Conservation (phyloP, 139 green algal genomes). For the Chlamydomonas sp. region DNA sequence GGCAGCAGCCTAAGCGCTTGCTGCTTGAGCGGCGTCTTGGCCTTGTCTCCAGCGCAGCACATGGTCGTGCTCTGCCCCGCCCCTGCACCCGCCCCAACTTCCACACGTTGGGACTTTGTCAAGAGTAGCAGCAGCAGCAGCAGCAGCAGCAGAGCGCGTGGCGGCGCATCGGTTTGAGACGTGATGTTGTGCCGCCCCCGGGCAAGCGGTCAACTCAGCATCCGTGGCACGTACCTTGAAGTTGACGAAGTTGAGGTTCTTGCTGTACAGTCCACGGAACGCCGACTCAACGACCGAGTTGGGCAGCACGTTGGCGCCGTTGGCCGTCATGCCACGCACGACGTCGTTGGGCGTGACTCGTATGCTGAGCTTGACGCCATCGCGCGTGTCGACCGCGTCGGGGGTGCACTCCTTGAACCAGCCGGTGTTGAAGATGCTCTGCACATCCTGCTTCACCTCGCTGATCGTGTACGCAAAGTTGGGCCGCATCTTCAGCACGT, state of each 20-base stretch:
- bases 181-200: no score
- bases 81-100: no score
- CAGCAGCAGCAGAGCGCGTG: no score
- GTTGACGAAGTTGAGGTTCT: conserved; percentile 35
- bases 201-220: no score
- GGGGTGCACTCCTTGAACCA: conserved; percentile 73
- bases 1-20: no score
- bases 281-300: conserved; percentile 68
- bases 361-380: conserved; percentile 86
- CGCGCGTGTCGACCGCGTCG: conserved; percentile 81
- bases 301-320: conserved; percentile 74
- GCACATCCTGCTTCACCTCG: conserved; percentile 49
- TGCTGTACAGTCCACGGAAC: conserved; percentile 69
- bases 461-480: conserved; percentile 89
- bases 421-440: conserved; percentile 79
- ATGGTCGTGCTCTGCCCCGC: no score
- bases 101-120: no score
- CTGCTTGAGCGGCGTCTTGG: no score
- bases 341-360: conserved; percentile 70
- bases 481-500: conserved; percentile 62
- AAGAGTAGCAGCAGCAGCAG: no score
- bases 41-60: no score
- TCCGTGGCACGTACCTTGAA: no score
- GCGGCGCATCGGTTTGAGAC: no score
- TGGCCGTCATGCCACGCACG: conserved; percentile 62